Percentiles rank a stretch among this genome's conserved stretches.
Evolutionary conservation across 495 filamentous ascomycete genomes (phyloP).

Genomic region (Lentithecium fluviatile): DNA sequence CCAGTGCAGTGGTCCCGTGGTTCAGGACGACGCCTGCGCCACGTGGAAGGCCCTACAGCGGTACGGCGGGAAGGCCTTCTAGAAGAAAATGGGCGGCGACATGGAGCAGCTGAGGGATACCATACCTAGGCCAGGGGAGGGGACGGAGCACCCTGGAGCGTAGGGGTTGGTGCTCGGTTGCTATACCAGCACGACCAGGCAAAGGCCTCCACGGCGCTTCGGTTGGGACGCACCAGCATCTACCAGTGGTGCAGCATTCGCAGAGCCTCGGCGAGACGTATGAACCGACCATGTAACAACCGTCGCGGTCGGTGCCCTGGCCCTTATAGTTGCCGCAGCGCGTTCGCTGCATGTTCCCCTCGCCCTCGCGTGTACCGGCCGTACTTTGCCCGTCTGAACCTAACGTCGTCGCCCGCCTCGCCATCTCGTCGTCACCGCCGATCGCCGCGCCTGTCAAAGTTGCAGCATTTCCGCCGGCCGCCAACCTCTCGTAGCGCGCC

Average conservation of each 20-base stretch:
- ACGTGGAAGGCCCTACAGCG: background rate
- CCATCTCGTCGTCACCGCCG: conserved; percentile 3
- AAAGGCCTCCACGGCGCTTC: too few relatives aligned
- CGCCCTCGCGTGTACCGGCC: too few relatives aligned
- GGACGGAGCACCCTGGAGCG: background rate
- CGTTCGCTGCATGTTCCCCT: background rate
- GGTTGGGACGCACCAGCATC: too few relatives aligned
- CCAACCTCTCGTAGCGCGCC: conserved; percentile 6
- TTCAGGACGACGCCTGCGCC: background rate
- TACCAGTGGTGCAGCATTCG: too few relatives aligned
- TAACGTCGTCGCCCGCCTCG: too few relatives aligned
- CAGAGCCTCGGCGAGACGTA: too few relatives aligned
- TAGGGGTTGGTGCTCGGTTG: too few relatives aligned
- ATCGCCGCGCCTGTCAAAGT: conserved; percentile 10
- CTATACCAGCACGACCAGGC: too few relatives aligned
- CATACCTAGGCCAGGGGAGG: background rate
- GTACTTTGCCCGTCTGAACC: too few relatives aligned
- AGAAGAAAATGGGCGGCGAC: background rate
- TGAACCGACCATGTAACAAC: too few relatives aligned
- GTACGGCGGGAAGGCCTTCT: background rate
- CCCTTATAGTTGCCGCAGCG: too few relatives aligned
- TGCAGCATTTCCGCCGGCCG: background rate
- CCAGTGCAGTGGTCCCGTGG: background rate
- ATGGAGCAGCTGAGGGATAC: background rate
- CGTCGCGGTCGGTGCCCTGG: background rate